Evolutionary conservation across 352 stramenopile genomes (phyloP), one percentile per base, ranked within the genome.

Genomic region (Phytophthora megakarya): DNA sequence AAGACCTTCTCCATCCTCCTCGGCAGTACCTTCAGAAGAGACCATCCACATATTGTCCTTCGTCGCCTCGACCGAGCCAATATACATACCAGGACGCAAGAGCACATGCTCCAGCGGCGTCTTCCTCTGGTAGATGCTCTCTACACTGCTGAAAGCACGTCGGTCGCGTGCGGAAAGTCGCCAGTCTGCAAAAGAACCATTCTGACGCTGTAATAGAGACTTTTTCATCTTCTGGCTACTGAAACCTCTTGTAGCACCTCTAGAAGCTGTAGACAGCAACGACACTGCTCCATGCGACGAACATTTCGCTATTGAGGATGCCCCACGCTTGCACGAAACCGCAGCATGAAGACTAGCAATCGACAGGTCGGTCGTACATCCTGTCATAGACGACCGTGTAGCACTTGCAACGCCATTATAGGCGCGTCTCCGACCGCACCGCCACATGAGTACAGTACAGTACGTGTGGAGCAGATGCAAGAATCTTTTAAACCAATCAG

Each of bases 21-120:
- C 59, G 21, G 39, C 39, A 30, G 16, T 18, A 51, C 46, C 47
- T 16, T 73, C 70, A 8, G 73, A 73, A 18, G 75, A 67, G 15
- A 89, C 59, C 46, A 93, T 84, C 88, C 88, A 96, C 83, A 95
- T 89, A 16, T 68, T 83, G 61, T 92, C 83, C 45, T 82, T 82
- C 15, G 76, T 73, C 0, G 69, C 61, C 64, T 96, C 88, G n/a
- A 96, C 86, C 22, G 85, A 96, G 42, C 90, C 90, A 58, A 97
- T 93, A 72, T 97, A 97, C 88, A 96, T 97, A 40, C 87, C 89
- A 13, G 90, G 90, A 30, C 90, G 90, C n/a, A 96, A 64, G 30
- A 97, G 70, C 19, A 97, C 89, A 61, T 97, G 90, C 61, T 97
- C 89, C 30, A 97, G 67, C 42, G 85, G 90, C 13, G 84, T 95